A percentile compares a stretch with the other conserved stretches of the same genome.
Evolutionary conservation across 345 rosid species (phyloP).

Genomic region (Eucalyptus tenuipes): DNA sequence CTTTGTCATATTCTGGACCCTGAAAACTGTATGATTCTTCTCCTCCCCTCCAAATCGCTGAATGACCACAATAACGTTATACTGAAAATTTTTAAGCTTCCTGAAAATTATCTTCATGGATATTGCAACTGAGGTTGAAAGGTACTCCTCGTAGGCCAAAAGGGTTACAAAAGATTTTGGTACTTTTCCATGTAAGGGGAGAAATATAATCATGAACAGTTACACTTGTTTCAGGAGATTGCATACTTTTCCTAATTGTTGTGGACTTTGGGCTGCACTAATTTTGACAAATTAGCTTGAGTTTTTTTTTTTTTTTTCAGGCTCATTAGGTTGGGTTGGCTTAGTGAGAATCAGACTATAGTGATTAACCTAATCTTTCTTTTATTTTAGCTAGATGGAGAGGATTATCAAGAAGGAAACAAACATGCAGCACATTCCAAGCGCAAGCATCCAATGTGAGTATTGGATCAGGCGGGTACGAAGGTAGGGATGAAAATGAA

Average conservation of each 20-base stretch:
- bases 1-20: neutral
- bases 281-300: neutral
- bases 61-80: neutral
- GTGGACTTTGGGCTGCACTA: neutral
- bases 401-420: constrained; percentile 22
- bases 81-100: neutral
- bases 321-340: neutral
- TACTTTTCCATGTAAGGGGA: neutral
- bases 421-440: constrained; percentile 16
- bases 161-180: neutral
- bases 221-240: neutral
- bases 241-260: neutral
- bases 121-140: neutral
- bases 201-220: neutral
- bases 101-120: neutral
- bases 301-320: neutral
- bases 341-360: neutral
- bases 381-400: constrained; percentile 58
- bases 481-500: constrained; percentile 38
- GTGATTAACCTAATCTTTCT: neutral
- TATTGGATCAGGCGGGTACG: constrained; percentile 60
- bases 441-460: constrained; percentile 54
- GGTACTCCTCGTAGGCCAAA: neutral
- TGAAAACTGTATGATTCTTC: neutral
- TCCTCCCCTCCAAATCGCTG: neutral